Conservation (phyloP, 805 yeast genomes). For the Myxozyma neglecta region DNA sequence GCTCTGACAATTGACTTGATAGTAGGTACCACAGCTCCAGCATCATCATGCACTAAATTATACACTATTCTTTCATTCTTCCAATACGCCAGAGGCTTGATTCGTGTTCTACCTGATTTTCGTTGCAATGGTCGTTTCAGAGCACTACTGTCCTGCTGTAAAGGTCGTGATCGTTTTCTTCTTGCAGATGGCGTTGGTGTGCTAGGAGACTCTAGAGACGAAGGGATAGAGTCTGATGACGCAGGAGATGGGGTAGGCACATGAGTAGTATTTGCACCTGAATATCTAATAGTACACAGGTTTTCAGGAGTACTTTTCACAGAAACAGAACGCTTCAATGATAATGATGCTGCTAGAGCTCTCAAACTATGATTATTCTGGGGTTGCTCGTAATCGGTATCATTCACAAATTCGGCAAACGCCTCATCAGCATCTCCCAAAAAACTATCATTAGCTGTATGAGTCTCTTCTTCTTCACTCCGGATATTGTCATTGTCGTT, state of each 20-base stretch:
- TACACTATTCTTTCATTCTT: conserved; percentile 74
- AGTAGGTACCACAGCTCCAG: conserved; percentile 31
- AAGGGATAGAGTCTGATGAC: neutral
- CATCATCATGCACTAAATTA: conserved; percentile 35
- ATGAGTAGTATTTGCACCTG: neutral
- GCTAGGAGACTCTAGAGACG: too few species aligned
- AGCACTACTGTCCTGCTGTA: neutral
- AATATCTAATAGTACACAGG: neutral
- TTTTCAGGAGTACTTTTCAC: too few species aligned
- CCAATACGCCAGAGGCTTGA: conserved; percentile 76
- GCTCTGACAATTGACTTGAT: conserved; percentile 32
- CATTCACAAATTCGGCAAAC: conserved; percentile 9
- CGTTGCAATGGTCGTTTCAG: conserved; percentile 2
- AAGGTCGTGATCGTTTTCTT: neutral
- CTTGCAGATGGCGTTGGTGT: neutral
- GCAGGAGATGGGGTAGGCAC: neutral
- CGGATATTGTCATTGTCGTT: too few species aligned
- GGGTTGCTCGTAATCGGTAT: neutral
- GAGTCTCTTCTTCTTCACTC: neutral
- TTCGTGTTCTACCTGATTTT: conserved; percentile 11
- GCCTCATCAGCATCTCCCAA: conserved; percentile 4
- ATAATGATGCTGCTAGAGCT: too few species aligned
- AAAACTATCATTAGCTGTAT: neutral
- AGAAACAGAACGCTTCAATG: too few species aligned
- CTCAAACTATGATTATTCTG: neutral